Evolutionary conservation across 2,329 filamentous ascomycete genomes (phyloP), one percentile per base, ranked within the genome.

Genomic region (Fusarium sp.): DNA sequence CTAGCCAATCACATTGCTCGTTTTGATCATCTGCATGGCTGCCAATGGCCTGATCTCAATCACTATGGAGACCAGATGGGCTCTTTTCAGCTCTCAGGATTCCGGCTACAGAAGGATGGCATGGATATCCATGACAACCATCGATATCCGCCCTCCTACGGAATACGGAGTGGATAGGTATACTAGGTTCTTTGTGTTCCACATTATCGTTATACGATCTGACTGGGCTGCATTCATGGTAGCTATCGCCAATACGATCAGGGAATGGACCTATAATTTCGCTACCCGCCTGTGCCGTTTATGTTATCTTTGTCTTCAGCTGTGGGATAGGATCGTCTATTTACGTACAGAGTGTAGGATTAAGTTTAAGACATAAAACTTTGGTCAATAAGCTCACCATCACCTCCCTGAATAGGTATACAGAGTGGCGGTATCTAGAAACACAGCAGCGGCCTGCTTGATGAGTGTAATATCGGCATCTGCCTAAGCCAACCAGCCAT

Each of bases 11-110:
- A 55, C 23, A 14, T 54, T 45, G 18, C 25, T 45, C 31, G 19
- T 27, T 33, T 48, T 67, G 66, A 58, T 62, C 63, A 73, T 73
- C 65, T 35, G 29, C 46, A 67, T 45, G 27, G 54, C 62, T 70
- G 19, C 49, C 45, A 69, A 52, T 66, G 69, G 51, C 60, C 69
- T 66, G 60, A 70, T 61, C 46, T 69, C 35, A 72, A 60, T 72
- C 69, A 72, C 57, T 69, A 69, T 52, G 66, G 66, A 69, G 51
- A 69, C 66, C 41, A 60, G 33, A 39, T 33, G 33, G 46, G 11
- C 45, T 46, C 25, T 35, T 27, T 33, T 45, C 49, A 63, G 64
- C 44, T 63, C 27, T 41, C 23, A 56, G 29, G 48, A 46, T 41
- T 60, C 25, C 25, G 29, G n/a, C 45, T 27, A 21, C 31, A 61